Evolutionary conservation across 306 rosid species (phyloP), one percentile per base, ranked within the genome.

Genomic region (Abrus pulchellus): DNA sequence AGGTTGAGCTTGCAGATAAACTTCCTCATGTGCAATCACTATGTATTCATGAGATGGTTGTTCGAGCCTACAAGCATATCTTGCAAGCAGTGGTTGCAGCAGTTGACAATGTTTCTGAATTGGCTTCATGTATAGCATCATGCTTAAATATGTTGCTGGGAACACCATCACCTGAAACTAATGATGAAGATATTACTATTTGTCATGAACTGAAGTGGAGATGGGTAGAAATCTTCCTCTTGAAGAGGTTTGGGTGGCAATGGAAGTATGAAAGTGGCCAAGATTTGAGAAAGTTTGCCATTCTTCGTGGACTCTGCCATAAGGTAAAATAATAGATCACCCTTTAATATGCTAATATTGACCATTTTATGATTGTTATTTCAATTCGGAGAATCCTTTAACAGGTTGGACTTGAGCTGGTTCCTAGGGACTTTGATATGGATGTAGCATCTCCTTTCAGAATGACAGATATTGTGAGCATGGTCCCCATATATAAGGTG

Each of bases 371-470:
- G 54, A 14, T 54, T 49, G 30, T 20, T 69, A 53, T 69, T 76
- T 68, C 71, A 76, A 71, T 54, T 62, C 76, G 14, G 36, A 74
- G 63, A 43, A 63, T 60, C 76, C 50, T 91, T 85, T 36, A 45
- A 81, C 91, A 94, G 99, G 97, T 93, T 85, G 99, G 99, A 78
- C 97, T 95, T 75, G 99, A 95, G 91, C 92, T 95, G 81, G 93
- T 87, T 87, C 97, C 98, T 7, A 89, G 88, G 85, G 99, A 95
- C 83, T 95, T 91, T 84, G 90, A 90, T 67, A 93, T 95, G 95
- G 94, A 91, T 52, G 75, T 82, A 71, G 57, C 90, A 34, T 81
- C 88, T 75, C 98, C 99, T 71, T 95, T 95, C 81, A 85, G 81
- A 79, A 95, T 80, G 84, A 84, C 89, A 6, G 97, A 95, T 88